Evolutionary conservation across 345 rosid species (phyloP), one percentile per base, ranked within the genome.

Genomic region (Conringia planisiliqua): DNA sequence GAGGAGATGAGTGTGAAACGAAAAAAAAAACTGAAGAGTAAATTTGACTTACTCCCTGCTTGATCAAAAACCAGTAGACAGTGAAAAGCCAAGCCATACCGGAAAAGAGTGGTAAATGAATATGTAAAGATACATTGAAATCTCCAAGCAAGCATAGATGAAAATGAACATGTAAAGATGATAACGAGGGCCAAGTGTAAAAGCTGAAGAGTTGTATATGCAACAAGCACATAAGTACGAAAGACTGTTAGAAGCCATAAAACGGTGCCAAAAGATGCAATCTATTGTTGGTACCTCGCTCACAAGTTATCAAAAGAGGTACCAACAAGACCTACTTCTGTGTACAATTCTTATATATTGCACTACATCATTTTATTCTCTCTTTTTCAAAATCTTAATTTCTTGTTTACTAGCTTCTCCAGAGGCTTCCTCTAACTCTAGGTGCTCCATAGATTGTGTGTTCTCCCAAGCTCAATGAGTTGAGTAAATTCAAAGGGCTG

Each of bases 31-130:
- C 9, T 11, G 9, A 52, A 79, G 66, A 33, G 39, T 68, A 70
- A 60, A 24, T 48, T 30, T 13, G 35, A 86, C 96, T 84, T 83
- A 91, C 96, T 9, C 97, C 98, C 97, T 94, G 81, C 55, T 63
- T 33, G 68, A 57, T 3, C 13, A 66, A 55, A 67, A 75, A 11
- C 58, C 77, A 68, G 40, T 16, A 30, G 11, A n/a, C 32, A 9
- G 9, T 44, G 38, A 30, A 36, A 58, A 38, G 67, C 10, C 29
- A 47, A 62, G 71, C 42, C 50, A 72, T 29, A 78, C 77, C 72
- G 64, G 64, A 50, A 46, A 63, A 57, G 50, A 33, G 7, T 6
- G 1, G 35, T 38, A 66, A 50, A 32, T 0, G 29, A 33, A 17
- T 16, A 29, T 14, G 36, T 52, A 32, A 63, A 8, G 40, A 22